Evolutionary conservation across 2,329 filamentous ascomycete species (phyloP).

Genomic region (Alternaria longipes): DNA sequence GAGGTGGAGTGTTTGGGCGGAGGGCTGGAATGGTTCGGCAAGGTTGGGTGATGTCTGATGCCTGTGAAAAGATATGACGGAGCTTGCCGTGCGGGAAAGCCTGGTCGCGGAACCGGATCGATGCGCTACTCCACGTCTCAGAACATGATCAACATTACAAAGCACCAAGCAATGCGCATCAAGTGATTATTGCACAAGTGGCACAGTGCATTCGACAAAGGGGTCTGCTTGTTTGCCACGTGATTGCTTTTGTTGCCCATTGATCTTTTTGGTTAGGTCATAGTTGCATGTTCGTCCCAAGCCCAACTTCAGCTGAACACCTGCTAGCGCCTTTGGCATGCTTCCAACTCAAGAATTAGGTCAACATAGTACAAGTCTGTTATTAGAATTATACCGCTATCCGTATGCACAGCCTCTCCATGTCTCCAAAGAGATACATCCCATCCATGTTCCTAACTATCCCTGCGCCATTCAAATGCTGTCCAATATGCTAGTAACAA

Average conservation of each 20-base stretch:
- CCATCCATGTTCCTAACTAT: conserved; percentile 7
- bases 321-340: neutral
- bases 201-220: neutral
- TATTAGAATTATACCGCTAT: conserved; percentile 19
- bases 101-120: conserved; percentile 25
- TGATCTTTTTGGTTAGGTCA: conserved; percentile 15
- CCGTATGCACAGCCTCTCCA: conserved; percentile 1
- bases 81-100: conserved; percentile 35
- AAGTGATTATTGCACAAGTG: neutral
- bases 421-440: conserved; percentile 6
- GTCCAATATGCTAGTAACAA: conserved; percentile 13
- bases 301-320: neutral
- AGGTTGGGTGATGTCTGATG: conserved; percentile 42
- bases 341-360: neutral
- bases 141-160: neutral
- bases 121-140: conserved; percentile 21
- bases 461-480: conserved; percentile 33
- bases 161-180: neutral
- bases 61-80: conserved; percentile 49
- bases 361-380: neutral
- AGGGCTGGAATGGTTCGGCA: conserved; percentile 30
- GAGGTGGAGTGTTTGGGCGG: conserved; percentile 26
- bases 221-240: neutral
- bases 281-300: conserved; percentile 1
- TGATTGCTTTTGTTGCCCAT: conserved; percentile 21